Evolutionary conservation across 176 grass and related monocot genomes (phyloP), one percentile per base, ranked within the genome.

Genomic region (Triticum timopheevii): DNA sequence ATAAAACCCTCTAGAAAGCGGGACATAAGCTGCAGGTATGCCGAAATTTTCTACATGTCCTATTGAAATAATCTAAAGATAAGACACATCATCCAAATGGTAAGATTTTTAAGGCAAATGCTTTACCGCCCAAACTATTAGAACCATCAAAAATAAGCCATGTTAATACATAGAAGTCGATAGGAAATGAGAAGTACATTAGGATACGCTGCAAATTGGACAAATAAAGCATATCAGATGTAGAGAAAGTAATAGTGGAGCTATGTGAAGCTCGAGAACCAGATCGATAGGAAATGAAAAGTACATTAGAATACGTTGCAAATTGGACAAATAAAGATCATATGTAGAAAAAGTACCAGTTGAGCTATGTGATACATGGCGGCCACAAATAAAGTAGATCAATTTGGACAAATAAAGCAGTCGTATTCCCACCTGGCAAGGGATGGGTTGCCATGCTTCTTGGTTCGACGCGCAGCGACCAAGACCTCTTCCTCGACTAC

Each of bases 1-100:
- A 97, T 71, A 82, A 97, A 87, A 52, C 87, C 90, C 72, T 94
- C 90, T 7, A 94, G 84, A 64, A 94, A 91, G 33, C 90, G 89
- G 78, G 94, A 93, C 95, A 91, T 95, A 30, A 97, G 90, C 85
- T 91, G 92, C 50, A 87, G 90, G 66, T 91, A 87, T 42, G 76
- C 79, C 30, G 89, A 64, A 94, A 94, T 56, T 39, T 90, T 44
- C 79, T 83, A 1, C 15, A 61, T 92, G 84, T 28, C 92, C 95
- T 86, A 97, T 89, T 49, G 95, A 94, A 97, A 64, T 23, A 23
- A 27, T 64, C 23, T 64, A 3, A 64, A 61, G 49, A 52, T 17
- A 6, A 52, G 4, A 15, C 15, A 6, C 49, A 52, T 6, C 49
- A 52, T 52, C 15, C 49, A 6, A 1, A 52, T 52, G 5, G 49